These are phyloP conservation scores for Mycosphaerella arachidis DNA, from an alignment of 2,329 filamentous ascomycete species.

Conservation along the genomic window DNA sequence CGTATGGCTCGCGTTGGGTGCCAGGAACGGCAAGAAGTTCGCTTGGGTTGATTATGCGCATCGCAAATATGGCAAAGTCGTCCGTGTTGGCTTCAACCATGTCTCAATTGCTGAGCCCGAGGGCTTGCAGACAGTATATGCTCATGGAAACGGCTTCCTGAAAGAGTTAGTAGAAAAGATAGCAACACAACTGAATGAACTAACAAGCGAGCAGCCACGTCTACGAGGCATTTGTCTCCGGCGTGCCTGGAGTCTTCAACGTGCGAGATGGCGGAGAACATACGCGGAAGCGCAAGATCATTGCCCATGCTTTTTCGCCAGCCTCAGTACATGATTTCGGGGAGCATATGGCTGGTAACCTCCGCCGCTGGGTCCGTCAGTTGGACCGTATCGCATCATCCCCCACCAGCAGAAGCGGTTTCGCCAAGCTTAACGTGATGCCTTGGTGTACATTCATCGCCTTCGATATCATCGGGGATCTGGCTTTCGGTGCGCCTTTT, in stretches of 20 bases:
- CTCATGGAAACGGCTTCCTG: slow-evolving; percentile 35
- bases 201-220: slow-evolving; percentile 17
- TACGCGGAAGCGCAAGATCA: slow-evolving; percentile 34
- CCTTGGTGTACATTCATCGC: slow-evolving; percentile 26
- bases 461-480: slow-evolving; percentile 24
- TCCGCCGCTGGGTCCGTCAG: slow-evolving; percentile 20
- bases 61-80: slow-evolving; percentile 18
- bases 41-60: slow-evolving; percentile 21
- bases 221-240: slow-evolving; percentile 35
- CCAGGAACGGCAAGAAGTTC: slow-evolving; percentile 21
- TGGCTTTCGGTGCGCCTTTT: slow-evolving; percentile 28
- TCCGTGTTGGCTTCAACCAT: slow-evolving; percentile 19
- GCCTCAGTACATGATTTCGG: slow-evolving; percentile 33
- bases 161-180: slow-evolving; percentile 23
- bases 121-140: slow-evolving; percentile 22
- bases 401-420: slow-evolving; percentile 7
- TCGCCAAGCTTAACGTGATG: slow-evolving; percentile 23
- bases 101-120: slow-evolving; percentile 25
- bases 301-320: slow-evolving; percentile 34
- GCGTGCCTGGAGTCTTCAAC: slow-evolving; percentile 34
- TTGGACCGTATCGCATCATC: slow-evolving; percentile 18
- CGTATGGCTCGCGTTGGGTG: slow-evolving; percentile 20
- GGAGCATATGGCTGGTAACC: slow-evolving; percentile 30
- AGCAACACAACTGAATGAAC: neutral
- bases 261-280: slow-evolving; percentile 33